These are phyloP conservation scores for Clitopilus passeckerianus DNA, from an alignment of 768 basidiomycete species.

Conservation along the genomic window DNA sequence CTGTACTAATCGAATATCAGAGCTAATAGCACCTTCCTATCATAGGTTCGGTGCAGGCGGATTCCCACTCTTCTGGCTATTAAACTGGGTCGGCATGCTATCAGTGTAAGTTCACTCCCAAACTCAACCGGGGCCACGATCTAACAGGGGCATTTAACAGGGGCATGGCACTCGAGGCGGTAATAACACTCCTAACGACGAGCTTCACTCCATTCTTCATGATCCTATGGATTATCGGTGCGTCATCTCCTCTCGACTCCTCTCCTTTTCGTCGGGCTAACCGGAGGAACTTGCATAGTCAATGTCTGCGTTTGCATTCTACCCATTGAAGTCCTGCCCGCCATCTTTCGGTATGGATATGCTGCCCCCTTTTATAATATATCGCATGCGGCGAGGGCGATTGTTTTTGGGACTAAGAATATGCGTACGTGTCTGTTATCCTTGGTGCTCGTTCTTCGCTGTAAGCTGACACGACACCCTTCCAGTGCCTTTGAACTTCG, in stretches of 20 bases:
- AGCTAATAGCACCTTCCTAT: no score
- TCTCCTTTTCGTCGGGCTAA: not conserved
- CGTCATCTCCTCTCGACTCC: constrained; percentile 5
- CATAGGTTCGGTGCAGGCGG: constrained; percentile 43
- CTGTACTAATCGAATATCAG: not conserved
- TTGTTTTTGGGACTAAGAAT: constrained; percentile 66
- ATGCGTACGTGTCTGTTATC: constrained; percentile 11
- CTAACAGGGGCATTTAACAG: constrained; percentile 20
- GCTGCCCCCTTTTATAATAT: constrained; percentile 73
- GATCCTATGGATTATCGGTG: constrained; percentile 65
- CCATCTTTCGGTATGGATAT: constrained; percentile 61
- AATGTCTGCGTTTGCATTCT: constrained; percentile 59
- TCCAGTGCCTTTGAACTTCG: constrained; percentile 58
- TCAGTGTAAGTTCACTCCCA: constrained; percentile 37
- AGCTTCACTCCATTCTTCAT: constrained; percentile 62
- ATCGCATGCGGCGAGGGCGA: constrained; percentile 50
- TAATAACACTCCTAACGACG: constrained; percentile 54
- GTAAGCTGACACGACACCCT: not conserved
- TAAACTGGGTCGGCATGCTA: constrained; percentile 60
- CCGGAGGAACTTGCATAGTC: constrained; percentile 22
- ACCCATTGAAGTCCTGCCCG: constrained; percentile 56
- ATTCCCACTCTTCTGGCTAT: constrained; percentile 69
- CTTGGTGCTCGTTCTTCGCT: not conserved
- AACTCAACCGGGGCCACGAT: not conserved
- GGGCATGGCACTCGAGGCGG: constrained; percentile 58